These are phyloP conservation scores for Dioscorea dumetorum DNA, from an alignment of 106 monocot species.

Conservation along the genomic window DNA sequence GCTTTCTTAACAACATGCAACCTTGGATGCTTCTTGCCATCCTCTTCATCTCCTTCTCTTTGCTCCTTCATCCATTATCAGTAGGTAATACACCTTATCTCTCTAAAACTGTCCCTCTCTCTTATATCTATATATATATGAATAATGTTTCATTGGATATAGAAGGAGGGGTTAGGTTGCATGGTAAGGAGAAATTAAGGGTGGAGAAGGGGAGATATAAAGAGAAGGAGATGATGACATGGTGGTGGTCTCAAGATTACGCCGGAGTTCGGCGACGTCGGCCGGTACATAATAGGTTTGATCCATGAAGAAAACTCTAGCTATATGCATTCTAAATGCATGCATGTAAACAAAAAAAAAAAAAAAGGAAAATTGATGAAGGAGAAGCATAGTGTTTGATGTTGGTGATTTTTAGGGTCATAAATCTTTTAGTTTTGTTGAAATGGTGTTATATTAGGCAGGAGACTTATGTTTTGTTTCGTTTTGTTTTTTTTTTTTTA, in stretches of 20 bases:
- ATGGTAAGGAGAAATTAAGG: not conserved
- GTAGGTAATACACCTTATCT: not conserved
- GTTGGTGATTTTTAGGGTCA: no score
- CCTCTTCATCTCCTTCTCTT: not conserved
- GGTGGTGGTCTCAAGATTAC: conserved; percentile 8
- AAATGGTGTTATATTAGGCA: no score
- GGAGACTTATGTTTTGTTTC: no score
- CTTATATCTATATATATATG: not conserved
- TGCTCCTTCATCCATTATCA: conserved; percentile 3
- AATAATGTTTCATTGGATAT: not conserved
- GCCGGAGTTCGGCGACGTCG: not conserved
- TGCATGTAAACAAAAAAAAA: no score
- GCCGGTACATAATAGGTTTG: conserved; percentile 9
- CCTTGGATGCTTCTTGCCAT: not conserved
- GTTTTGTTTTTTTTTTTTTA: no score
- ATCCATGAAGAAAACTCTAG: conserved; percentile 3
- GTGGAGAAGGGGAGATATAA: not conserved
- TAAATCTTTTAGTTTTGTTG: no score
- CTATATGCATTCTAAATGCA: no score
- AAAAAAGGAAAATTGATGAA: no score
- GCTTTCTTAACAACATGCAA: not conserved
- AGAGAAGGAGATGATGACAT: not conserved
- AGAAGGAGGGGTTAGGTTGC: conserved; percentile 6
- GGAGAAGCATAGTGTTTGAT: no score
- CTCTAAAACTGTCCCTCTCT: not conserved